Base-by-base conservation (phyloP, 257 asterid species). In the Lithospermum erythrorhizon region DNA sequence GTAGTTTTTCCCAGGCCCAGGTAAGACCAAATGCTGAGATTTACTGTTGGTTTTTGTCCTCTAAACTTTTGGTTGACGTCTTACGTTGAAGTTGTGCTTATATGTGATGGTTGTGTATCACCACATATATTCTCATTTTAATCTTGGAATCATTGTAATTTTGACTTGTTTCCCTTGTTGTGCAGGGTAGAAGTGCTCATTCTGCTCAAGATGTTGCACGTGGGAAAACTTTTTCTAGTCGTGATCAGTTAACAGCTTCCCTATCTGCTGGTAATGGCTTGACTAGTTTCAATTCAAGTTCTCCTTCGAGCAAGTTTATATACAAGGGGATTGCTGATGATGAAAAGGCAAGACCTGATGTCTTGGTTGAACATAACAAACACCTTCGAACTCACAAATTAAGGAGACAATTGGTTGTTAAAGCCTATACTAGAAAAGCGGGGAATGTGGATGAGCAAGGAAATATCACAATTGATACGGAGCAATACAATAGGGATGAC, bases 371-470 rank as follows among this genome's bases (percentile, higher is more conserved):
- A 65, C 90, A 65, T 59, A 77, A 66, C 68, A 75, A 56, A 62
- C 89, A 70, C 29, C 73, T 80, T 19, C 76, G 80, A 32, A 57
- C 49, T 56, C 76, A 73, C 72, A 88, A 79, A 61, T 63, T 70
- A 27, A 82, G 76, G 69, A 77, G 66, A 52, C 80, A 83, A 48
- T 73, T 86, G 72, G 72, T 71, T 49, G 94, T 86, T 62, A 84
- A 75, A 78, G 94, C 97, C 52, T 83, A 81, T 71, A 79, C 95
- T 6, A 78, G 78, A 11, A 82, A 76, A 68, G 95, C 87, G 5
- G 97, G 95, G 76, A 75, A 75, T 68, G 81, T 81, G n/a, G 94
- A 91, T 78, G 69, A 73, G 30, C 79, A 84, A 58, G 97, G 98
- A 61, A 88, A 84, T 76, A 84, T 88, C 58, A 73, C 68, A 37